phyloP scores from a whole-genome alignment of 2,329 filamentous ascomycete species.

The Fusarium sp. region DNA sequence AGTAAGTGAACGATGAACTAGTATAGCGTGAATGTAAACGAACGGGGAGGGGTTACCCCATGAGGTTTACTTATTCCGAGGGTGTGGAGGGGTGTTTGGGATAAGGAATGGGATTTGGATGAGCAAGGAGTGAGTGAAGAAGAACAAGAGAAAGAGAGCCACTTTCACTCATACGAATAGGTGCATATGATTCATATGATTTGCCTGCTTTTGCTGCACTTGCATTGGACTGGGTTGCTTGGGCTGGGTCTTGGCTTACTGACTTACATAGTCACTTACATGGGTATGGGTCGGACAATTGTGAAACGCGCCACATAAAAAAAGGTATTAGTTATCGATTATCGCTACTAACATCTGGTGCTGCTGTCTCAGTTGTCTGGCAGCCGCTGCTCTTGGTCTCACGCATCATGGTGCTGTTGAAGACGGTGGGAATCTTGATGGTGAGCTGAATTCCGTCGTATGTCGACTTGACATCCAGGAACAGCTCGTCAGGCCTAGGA shows the following conservation, averaged over 20 bases:
- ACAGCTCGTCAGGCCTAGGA: conserved; percentile 63
- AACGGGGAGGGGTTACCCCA: conserved; percentile 43
- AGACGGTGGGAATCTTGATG: conserved; percentile 69
- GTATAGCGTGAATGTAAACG: conserved; percentile 27
- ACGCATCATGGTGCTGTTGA: conserved; percentile 53
- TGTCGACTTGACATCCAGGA: conserved; percentile 68
- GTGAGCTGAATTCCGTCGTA: conserved; percentile 69
- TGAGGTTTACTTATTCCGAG: conserved; percentile 39
- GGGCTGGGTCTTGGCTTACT: conserved; percentile 12
- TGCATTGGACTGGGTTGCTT: neutral
- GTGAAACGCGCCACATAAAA: conserved; percentile 37
- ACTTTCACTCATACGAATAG: conserved; percentile 25
- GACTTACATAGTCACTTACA: conserved; percentile 24
- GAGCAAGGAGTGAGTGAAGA: neutral
- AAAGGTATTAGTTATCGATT: conserved; percentile 27
- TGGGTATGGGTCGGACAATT: conserved; percentile 27
- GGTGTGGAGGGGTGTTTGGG: conserved; percentile 24
- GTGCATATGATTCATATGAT: conserved; percentile 28
- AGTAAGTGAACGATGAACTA: conserved; percentile 11
- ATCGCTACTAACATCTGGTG: conserved; percentile 7
- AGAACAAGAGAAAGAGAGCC: conserved; percentile 1
- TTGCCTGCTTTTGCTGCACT: conserved; percentile 9
- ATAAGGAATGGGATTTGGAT: neutral
- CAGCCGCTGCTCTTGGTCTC: conserved; percentile 27
- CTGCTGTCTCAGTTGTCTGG: conserved; percentile 16